Base-by-base conservation (phyloP, 2,329 filamentous ascomycete genomes). In the Neonectria sp. region DNA sequence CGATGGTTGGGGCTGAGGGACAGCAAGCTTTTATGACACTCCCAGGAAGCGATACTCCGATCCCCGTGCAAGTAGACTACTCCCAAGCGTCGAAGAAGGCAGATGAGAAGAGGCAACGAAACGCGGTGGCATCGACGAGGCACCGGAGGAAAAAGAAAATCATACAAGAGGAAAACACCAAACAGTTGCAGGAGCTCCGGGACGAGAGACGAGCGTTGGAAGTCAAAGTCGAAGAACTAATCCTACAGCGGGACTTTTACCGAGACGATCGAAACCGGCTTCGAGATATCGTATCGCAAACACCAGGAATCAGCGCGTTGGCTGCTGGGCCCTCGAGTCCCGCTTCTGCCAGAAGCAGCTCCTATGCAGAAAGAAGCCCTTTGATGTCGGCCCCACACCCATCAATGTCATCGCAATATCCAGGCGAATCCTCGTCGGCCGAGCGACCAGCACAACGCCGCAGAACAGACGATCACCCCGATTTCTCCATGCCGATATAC, bases 121-220 rank as follows among this genome's bases (percentile, higher is more conserved):
- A 97, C 76, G 94, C 94, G 46, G 93, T 93, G 55, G 94, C 94
- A 6, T 97, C 94, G 63, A 93, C 93, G 55, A 88, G 94, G 66
- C 96, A 97, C 71, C 89, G 94, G 62, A 90, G 91, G 76, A 88
- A 95, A 67, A 91, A 94, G 76, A 97, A 97, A 82, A 93, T 95
- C 76, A 91, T 92, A 78, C 93, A 95, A 78, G 89, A 89, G 73
- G 92, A 94, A 78, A 92, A 91, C 64, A 89, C 89, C 17, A 86
- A 87, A 61, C 91, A 88, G 56, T 90, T 95, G 69, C 86, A 92
- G 57, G 89, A 90, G 71, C 83, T 95, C 60, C 91, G 94, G 76
- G 85, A 88, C 59, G 88, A 92, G 70, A 86, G 92, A 60, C 88
- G 91, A 55, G 90, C 94, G n/a, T 81, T 94, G 65, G 82, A 87